phyloP scores from a whole-genome alignment of 2,329 filamentous ascomycete species.

The Mollisiaceae sp. region DNA sequence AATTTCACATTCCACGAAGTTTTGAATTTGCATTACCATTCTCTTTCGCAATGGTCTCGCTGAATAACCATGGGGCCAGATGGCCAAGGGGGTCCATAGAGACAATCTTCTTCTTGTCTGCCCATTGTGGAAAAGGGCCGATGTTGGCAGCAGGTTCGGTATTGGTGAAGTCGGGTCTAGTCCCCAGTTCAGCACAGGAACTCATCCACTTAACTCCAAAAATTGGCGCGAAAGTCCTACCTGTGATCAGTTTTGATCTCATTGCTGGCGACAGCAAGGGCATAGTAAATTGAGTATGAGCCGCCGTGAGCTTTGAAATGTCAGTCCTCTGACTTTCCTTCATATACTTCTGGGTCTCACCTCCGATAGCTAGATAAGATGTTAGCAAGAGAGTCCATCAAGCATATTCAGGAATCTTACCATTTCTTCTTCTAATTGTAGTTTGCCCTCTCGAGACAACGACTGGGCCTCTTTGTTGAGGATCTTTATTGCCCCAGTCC shows the following conservation, averaged over 20 bases:
- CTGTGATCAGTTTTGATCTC: slow-evolving; percentile 83
- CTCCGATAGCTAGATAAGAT: slow-evolving; percentile 58
- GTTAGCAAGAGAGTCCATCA: slow-evolving; percentile 43
- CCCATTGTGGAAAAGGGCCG: slow-evolving; percentile 89
- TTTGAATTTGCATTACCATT: slow-evolving; percentile 53
- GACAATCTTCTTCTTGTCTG: slow-evolving; percentile 90
- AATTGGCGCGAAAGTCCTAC: slow-evolving; percentile 44
- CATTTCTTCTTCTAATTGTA: slow-evolving; percentile 82
- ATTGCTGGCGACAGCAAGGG: slow-evolving; percentile 88
- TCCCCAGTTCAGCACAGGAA: slow-evolving; percentile 12
- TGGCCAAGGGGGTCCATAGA: slow-evolving; percentile 97
- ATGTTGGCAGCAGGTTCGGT: slow-evolving; percentile 91
- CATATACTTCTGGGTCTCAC: slow-evolving; percentile 45
- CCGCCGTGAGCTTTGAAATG: slow-evolving; percentile 72
- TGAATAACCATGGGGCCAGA: slow-evolving; percentile 82
- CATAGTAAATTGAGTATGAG: slow-evolving; percentile 95
- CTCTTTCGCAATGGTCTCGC: slow-evolving; percentile 77
- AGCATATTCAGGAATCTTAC: slow-evolving; percentile 50
- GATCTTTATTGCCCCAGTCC: slow-evolving; percentile 83
- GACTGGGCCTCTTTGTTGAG: slow-evolving; percentile 79
- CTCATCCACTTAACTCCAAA: not conserved
- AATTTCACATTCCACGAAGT: not conserved
- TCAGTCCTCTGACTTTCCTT: not conserved
- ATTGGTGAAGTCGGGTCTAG: slow-evolving; percentile 73
- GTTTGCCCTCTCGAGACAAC: slow-evolving; percentile 79